Base-by-base conservation (phyloP, 768 basidiomycete species). In the Phylloporus sp. region DNA sequence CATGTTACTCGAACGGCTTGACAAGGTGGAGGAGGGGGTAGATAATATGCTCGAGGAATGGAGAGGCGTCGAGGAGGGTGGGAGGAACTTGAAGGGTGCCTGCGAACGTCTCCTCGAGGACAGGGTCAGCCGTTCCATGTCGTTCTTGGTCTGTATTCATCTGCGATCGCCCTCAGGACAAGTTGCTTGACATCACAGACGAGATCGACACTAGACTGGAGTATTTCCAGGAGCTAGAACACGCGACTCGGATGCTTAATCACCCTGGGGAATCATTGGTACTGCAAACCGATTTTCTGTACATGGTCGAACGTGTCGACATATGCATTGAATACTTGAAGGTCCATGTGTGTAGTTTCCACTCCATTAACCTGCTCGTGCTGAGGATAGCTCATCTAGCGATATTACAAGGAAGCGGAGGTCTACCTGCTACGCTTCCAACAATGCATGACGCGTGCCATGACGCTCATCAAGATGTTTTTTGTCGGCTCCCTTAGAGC, bases 391-490 rank as follows among this genome's bases (percentile, higher is more conserved):
- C 23, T 12, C 45, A 24, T 46, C 16, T 60, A 98, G 94, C 82
- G 91, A 56, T 85, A 94, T 66, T 99, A 86, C 72, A 80, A 80
- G 57, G 97, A 98, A 73, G 85, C 93, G 8, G 93, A 97, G 60
- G 75, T 99, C 18, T 97, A 97, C 67, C 75, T 97, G n/a, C 78
- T 99, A 27, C 85, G 97, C 22, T 98, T 95, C 70, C 95, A 97
- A 63, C 97, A 99, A 70, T 99, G 97, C 67, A 88, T 98, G 81
- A 97, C 93, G 0, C 84, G 97, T 24, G 89, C 92, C 10, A 97
- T 98, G 95, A 98, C 95, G 0, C 79, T 99, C 39, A 91, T 98
- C 73, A 95, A 91, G 70, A 95, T 98, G 84, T 94, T 88, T 71
- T 97, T 97, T 62, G 85, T 95, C 6, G 87, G 86, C 5, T 87